A percentile compares a stretch with the other conserved stretches of the same genome.
Conservation (phyloP, 2,329 filamentous ascomycete genomes). For the Exophiala sp. region DNA sequence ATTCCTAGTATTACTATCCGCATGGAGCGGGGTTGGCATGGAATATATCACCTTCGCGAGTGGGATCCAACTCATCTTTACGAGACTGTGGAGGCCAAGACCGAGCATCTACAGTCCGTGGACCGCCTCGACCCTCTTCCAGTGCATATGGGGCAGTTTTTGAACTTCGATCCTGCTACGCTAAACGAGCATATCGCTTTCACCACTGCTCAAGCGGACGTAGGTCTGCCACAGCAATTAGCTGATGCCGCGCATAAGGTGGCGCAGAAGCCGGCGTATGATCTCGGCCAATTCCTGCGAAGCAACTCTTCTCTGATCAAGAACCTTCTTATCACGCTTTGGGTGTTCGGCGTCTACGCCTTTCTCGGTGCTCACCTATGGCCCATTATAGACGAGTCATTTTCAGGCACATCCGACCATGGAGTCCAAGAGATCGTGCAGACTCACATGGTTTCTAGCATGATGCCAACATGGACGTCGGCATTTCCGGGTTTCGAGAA, state of each 20-base stretch:
- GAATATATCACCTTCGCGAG: slow-evolving; percentile 10
- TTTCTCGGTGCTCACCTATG: slow-evolving; percentile 10
- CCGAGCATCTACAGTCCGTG: not conserved
- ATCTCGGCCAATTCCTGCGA: not conserved
- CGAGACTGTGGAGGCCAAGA: slow-evolving; percentile 39
- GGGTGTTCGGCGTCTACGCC: slow-evolving; percentile 11
- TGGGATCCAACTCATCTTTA: slow-evolving; percentile 37
- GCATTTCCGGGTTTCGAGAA: not conserved
- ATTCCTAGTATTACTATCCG: slow-evolving; percentile 45
- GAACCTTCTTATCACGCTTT: slow-evolving; percentile 8
- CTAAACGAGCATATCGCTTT: slow-evolving; percentile 47
- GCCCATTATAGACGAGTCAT: slow-evolving; percentile 5
- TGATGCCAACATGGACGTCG: not conserved
- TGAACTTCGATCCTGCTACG: slow-evolving; percentile 45
- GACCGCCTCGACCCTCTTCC: slow-evolving; percentile 34
- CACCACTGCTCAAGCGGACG: slow-evolving; percentile 26
- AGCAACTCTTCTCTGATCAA: slow-evolving; percentile 2
- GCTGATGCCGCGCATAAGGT: not conserved
- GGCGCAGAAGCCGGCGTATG: not conserved
- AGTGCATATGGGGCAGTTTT: slow-evolving; percentile 46
- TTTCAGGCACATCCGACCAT: not conserved
- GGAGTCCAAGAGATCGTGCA: not conserved
- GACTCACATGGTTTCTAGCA: not conserved
- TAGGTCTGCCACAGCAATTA: not conserved
- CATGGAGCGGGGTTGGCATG: slow-evolving; percentile 41